Percentiles rank a stretch among this genome's conserved stretches.
Conservation (phyloP, 768 basidiomycete species). For the Tylopilus sp. region DNA sequence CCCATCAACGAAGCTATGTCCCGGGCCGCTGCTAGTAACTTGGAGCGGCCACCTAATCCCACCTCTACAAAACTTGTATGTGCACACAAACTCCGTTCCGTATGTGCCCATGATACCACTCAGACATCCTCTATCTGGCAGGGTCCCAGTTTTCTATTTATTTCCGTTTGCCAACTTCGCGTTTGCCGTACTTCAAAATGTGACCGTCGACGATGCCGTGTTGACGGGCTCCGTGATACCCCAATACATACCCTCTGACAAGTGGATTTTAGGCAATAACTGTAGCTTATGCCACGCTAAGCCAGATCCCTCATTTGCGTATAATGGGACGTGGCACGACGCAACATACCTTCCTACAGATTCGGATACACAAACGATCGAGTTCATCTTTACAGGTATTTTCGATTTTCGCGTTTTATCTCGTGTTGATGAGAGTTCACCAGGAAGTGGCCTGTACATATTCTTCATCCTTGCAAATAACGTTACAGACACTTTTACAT, state of each 20-base stretch:
- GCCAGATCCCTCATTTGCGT: too few species aligned
- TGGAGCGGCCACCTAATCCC: too few species aligned
- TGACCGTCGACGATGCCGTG: constrained; percentile 16
- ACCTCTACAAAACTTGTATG: too few species aligned
- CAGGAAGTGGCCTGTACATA: constrained; percentile 17
- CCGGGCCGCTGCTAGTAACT: too few species aligned
- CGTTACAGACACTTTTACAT: neutral
- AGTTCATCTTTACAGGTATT: too few species aligned
- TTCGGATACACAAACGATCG: too few species aligned
- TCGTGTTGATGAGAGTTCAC: neutral
- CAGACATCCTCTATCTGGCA: neutral
- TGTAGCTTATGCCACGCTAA: too few species aligned
- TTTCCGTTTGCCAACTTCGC: neutral
- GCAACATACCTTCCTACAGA: too few species aligned
- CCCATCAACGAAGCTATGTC: too few species aligned
- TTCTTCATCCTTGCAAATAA: constrained; percentile 18
- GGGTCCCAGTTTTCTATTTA: neutral
- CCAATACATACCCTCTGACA: constrained; percentile 3
- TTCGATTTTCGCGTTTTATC: too few species aligned
- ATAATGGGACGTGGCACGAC: too few species aligned
- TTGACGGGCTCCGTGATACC: constrained; percentile 3
- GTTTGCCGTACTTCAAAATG: constrained; percentile 8
- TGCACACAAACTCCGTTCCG: neutral
- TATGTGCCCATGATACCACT: neutral
- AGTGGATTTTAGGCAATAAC: too few species aligned